Evolutionary conservation across 2,329 filamentous ascomycete species (phyloP).

Genomic region (Alternaria postmessia): DNA sequence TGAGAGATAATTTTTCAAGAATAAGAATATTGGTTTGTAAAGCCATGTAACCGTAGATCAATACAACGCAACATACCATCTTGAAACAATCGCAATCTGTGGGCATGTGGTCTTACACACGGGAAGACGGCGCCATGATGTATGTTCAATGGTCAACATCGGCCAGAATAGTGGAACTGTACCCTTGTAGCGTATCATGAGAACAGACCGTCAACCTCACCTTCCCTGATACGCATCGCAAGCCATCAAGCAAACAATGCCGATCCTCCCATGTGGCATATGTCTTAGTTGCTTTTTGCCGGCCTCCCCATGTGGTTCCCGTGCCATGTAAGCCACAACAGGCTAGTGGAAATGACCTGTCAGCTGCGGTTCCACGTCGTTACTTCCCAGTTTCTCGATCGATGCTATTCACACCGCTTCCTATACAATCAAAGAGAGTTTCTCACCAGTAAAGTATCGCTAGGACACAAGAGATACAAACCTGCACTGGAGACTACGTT

Average conservation of each 20-base stretch:
- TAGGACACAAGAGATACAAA: not conserved
- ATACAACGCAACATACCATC: conserved; percentile 9
- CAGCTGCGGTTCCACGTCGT: conserved; percentile 14
- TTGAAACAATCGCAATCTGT: not conserved
- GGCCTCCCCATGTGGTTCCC: conserved; percentile 13
- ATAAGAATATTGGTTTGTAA: not conserved
- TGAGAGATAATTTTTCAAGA: not conserved
- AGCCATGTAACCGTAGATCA: conserved; percentile 11
- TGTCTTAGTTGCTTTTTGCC: conserved; percentile 18
- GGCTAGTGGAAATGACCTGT: conserved; percentile 16
- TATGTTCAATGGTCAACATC: conserved; percentile 8
- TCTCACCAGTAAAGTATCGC: not conserved
- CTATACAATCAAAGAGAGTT: not conserved
- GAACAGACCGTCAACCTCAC: conserved; percentile 12
- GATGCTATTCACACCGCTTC: conserved; percentile 7
- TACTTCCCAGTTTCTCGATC: not conserved
- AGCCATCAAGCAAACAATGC: conserved; percentile 15
- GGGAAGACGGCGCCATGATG: conserved; percentile 5
- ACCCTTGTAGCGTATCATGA: conserved; percentile 12
- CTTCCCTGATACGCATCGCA: conserved; percentile 10
- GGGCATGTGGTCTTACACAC: not conserved
- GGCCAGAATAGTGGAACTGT: conserved; percentile 11
- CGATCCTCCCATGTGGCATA: conserved; percentile 3
- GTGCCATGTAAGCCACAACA: conserved; percentile 6
- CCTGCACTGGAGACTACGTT: not conserved